Evolutionary conservation across 345 rosid genomes (phyloP), one percentile per base, ranked within the genome.

Genomic region (Pistacia integerrima): DNA sequence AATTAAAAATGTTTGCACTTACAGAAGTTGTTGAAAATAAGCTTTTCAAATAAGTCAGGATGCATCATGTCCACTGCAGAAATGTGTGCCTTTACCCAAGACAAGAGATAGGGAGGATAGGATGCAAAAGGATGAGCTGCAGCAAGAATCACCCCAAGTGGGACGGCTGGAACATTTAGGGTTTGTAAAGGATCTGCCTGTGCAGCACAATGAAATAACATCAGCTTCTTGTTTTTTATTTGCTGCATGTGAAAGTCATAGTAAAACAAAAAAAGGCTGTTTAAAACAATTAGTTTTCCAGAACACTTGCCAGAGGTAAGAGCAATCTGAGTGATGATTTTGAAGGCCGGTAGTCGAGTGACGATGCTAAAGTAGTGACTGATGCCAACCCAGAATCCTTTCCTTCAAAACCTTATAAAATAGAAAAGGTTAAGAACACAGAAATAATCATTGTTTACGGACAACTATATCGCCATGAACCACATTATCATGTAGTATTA

Each of bases 301-400:
- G 48, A 59, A 72, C 80, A 87, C 94, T 89, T 88, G 77, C 99
- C 86, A 90, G 84, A 17, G 92, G 96, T 86, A 95, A 83, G 78
- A 93, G 86, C 80, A 87, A 76, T 74, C 85, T 93, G 60, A 91
- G 88, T 65, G 85, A 80, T 60, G 98, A 93, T 77, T 81, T 77
- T 58, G 98, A 95, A 77, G 92, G 76, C 41, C 88, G 76, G 80
- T 90, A 93, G 79, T 95, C 98, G 58, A 95, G 89, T 11, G 99
- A 83, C 68, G 99, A 88, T 35, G 88, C 97, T 59, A 90, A 77
- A 30, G 98, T 92, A 68, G 83, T 85, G 73, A 90, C 82, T 59
- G 91, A 81, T 59, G 90, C 86, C 83, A 93, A 82, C 12, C 93
- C 90, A 3, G 94, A 73, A 77, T 95, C 92, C 28, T 72, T 92